Percentiles rank a stretch among this genome's conserved stretches.
Evolutionary conservation across 116 monocot genomes (phyloP).

Genomic region (Thalassia testudinum): DNA sequence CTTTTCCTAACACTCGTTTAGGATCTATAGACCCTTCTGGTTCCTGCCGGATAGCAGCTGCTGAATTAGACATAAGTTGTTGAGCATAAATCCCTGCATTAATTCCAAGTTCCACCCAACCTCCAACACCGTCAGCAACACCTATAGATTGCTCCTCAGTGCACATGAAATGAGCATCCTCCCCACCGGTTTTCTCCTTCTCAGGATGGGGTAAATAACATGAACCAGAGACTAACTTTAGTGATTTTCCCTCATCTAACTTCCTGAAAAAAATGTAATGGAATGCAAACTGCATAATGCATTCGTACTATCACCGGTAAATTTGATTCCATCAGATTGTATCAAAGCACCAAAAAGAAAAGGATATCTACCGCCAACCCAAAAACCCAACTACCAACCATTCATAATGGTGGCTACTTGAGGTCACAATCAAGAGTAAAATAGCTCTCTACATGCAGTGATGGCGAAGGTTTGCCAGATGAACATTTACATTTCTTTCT

Average conservation of each 20-base stretch:
- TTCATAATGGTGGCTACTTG: too few relatives aligned
- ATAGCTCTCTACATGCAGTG: too few relatives aligned
- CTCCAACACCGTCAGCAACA: conserved; percentile 79
- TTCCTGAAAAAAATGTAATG: too few relatives aligned
- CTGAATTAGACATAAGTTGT: conserved; percentile 58
- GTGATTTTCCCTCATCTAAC: not conserved
- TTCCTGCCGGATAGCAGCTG: conserved; percentile 33
- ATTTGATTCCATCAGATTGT: too few relatives aligned
- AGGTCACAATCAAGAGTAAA: too few relatives aligned
- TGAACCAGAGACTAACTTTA: conserved; percentile 42
- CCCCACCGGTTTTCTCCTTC: conserved; percentile 63
- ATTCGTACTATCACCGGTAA: too few relatives aligned
- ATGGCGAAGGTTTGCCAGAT: too few relatives aligned
- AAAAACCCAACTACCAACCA: too few relatives aligned
- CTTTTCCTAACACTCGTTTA: conserved; percentile 35
- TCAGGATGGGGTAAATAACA: conserved; percentile 76
- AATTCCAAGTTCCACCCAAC: conserved; percentile 67
- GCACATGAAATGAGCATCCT: conserved; percentile 81
- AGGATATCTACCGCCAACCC: too few relatives aligned
- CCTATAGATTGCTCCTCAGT: conserved; percentile 43
- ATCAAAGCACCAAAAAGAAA: too few relatives aligned
- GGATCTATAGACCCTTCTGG: conserved; percentile 46
- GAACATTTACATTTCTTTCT: too few relatives aligned
- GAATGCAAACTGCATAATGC: too few relatives aligned
- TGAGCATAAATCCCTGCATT: conserved; percentile 68